A percentile compares a stretch with the other conserved stretches of the same genome.
Conservation (phyloP, 768 basidiomycete species). For the Agaricus subrufescens region DNA sequence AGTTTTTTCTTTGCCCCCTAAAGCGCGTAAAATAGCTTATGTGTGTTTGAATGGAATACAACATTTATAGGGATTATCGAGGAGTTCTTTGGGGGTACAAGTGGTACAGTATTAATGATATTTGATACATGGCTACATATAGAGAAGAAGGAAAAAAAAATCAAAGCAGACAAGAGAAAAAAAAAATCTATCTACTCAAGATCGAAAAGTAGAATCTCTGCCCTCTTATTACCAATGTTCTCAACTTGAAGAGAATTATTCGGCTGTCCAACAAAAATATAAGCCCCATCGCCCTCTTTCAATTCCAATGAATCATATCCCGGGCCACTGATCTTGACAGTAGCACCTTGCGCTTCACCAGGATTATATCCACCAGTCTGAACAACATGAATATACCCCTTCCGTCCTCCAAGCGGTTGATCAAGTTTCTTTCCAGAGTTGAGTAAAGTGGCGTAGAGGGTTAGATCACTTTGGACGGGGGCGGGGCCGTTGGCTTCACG, state of each 20-base stretch:
- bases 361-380: constrained; percentile 82
- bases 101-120: too few species aligned
- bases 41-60: too few species aligned
- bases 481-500: constrained; percentile 77
- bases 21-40: too few species aligned
- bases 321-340: constrained; percentile 43
- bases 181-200: constrained; percentile 36
- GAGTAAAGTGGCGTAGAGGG: constrained; percentile 76
- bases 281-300: constrained; percentile 86
- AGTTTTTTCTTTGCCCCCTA: too few species aligned
- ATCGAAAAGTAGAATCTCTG: constrained; percentile 81
- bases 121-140: too few species aligned
- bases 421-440: constrained; percentile 47
- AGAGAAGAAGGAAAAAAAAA: too few species aligned
- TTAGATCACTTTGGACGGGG: constrained; percentile 67
- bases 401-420: constrained; percentile 47
- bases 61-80: too few species aligned
- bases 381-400: constrained; percentile 82
- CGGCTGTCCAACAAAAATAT: constrained; percentile 48
- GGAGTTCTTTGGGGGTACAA: too few species aligned
- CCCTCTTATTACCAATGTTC: constrained; percentile 61
- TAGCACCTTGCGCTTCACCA: constrained; percentile 49
- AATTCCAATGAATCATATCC: constrained; percentile 45
- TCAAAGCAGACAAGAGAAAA: too few species aligned
- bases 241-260: constrained; percentile 40